Evolutionary conservation across 2,329 filamentous ascomycete genomes (phyloP), one percentile per base, ranked within the genome.

Genomic region (Cryoendolithus antarcticus): DNA sequence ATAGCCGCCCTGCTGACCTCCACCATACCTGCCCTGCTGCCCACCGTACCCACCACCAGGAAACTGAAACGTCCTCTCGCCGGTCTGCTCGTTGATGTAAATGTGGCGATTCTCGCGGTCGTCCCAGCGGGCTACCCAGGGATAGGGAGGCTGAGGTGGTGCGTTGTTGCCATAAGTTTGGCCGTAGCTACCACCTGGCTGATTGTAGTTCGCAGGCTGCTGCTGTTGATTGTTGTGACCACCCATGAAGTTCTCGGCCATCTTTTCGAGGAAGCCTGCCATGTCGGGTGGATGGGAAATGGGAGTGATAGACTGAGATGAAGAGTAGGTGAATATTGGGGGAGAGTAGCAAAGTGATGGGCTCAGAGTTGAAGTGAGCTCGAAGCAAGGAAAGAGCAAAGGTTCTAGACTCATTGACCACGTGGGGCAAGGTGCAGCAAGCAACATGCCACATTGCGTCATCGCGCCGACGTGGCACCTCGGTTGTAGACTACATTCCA

Each of bases 11-110:
- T 34, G 28, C 32, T 32, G 34, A 37, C 9, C 36, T 37, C 13
- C 38, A 10, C 35, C 33, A 9, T 46, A 41, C 11, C 38, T 19
- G 29, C 28, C 34, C 30, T 35, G 34, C 45, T 47, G 34, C 12
- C 48, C 47, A 15, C 46, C 39, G 30, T 39, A 33, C 10, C 41
- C 37, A 8, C 21, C 43, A 45, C 19, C 46, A 7, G 64, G 64
- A 34, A 54, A 52, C 24, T 66, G 54, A 45, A 58, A 64, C 33
- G 54, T 62, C 11, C 59, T 56, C 49, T 67, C 58, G 30, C 65
- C 65, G 13, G 58, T 69, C 46, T 66, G 55, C 39, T 63, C 56
- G 52, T 70, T 70, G 44, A 69, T 52, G 53, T 61, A 70, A 50
- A 63, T 49, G 56, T 61, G 69, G 47, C 64, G 59, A 30, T 56